phyloP scores from a whole-genome alignment of 2,329 filamentous ascomycete species.

The Trichoderma atroviride region DNA sequence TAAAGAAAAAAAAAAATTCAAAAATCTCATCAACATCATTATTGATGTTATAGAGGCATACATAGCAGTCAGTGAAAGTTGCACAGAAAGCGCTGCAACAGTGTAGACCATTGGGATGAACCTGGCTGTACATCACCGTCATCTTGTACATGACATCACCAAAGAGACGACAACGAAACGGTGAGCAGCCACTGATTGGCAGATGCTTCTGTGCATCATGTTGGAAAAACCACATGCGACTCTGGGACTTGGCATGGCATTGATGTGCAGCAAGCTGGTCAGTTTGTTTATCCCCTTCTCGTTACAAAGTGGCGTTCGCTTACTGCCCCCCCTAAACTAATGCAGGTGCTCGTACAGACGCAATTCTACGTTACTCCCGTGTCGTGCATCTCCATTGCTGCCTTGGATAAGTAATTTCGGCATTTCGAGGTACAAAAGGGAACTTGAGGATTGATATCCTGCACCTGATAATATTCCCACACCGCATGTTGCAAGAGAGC shows the following conservation, averaged over 20 bases:
- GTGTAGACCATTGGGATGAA: background rate
- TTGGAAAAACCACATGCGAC: background rate
- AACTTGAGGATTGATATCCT: background rate
- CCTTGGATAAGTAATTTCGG: background rate
- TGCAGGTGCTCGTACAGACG: slow-evolving; percentile 2
- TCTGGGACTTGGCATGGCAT: background rate
- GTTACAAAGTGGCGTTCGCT: background rate
- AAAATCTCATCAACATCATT: too few relatives aligned
- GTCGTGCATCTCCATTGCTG: background rate
- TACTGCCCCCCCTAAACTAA: background rate
- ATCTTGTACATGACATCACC: background rate
- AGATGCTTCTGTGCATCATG: background rate
- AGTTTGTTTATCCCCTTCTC: background rate
- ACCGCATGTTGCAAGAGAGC: background rate
- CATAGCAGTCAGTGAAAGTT: background rate
- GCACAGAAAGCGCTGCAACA: background rate
- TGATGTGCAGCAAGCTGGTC: background rate
- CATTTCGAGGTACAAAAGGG: background rate
- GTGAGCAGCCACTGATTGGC: background rate
- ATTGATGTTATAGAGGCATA: too few relatives aligned
- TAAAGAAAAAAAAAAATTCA: too few relatives aligned
- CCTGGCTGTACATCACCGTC: background rate
- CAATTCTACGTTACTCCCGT: background rate
- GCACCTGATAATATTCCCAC: background rate
- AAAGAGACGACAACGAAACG: background rate